Conservation (phyloP, 495 filamentous ascomycete species). For the Xylaria nigripes region DNA sequence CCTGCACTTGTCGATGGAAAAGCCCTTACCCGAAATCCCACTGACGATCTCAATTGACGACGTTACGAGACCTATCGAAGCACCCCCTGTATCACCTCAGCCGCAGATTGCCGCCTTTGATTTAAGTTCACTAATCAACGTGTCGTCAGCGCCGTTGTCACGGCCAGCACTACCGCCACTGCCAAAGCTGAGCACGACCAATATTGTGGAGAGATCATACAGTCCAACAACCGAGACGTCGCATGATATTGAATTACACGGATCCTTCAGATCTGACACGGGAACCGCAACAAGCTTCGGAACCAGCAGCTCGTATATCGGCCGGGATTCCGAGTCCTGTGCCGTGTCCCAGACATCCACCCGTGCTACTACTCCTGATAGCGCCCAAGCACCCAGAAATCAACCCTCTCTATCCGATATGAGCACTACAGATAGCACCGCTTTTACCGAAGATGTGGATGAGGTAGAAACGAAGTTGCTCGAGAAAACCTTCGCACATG, state of each 20-base stretch:
- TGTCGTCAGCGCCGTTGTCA: constrained; percentile 33
- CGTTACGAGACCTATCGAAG: constrained; percentile 21
- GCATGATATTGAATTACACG: constrained; percentile 38
- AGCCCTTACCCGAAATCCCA: constrained; percentile 29
- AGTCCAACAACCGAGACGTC: constrained; percentile 38
- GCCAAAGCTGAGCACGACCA: constrained; percentile 42
- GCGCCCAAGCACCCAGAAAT: constrained; percentile 33
- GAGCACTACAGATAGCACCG: constrained; percentile 50
- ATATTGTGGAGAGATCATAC: constrained; percentile 36
- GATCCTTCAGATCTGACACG: constrained; percentile 40
- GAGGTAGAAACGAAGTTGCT: constrained; percentile 73
- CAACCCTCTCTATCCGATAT: constrained; percentile 47
- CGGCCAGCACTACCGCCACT: constrained; percentile 36
- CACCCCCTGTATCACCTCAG: constrained; percentile 31
- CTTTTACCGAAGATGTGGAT: constrained; percentile 62
- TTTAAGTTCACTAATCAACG: constrained; percentile 27
- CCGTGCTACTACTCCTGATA: constrained; percentile 81
- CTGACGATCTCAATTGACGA: constrained; percentile 31
- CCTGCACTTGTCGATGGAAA: constrained; percentile 17
- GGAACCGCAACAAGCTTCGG: constrained; percentile 46
- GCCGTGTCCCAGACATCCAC: constrained; percentile 76
- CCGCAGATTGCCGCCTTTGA: constrained; percentile 30
- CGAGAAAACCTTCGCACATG: constrained; percentile 80
- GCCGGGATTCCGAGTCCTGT: constrained; percentile 76
- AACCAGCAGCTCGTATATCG: constrained; percentile 64